A percentile compares a stretch with the other conserved stretches of the same genome.
phyloP scores from a whole-genome alignment of 164 flowering plant species.

The Hamamelis virginiana region DNA sequence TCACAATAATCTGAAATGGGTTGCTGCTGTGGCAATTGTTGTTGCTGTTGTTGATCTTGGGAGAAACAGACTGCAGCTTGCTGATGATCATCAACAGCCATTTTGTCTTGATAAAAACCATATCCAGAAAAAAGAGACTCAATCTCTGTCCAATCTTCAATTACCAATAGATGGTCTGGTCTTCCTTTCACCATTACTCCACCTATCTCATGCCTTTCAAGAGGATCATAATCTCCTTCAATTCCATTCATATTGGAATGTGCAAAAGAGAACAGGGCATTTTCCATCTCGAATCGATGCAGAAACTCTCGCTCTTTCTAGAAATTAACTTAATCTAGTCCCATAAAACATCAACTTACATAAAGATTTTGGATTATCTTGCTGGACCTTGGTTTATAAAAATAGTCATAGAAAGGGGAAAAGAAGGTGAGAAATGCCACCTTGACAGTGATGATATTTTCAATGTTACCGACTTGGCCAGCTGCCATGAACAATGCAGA shows the following conservation, averaged over 20 bases:
- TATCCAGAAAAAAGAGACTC: slow-evolving; percentile 5
- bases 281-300: slow-evolving; percentile 6
- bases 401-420: too few relatives aligned
- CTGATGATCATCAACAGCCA: too few relatives aligned
- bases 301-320: neutral
- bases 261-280: slow-evolving; percentile 11
- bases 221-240: neutral
- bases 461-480: too few relatives aligned
- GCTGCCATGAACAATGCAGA: too few relatives aligned
- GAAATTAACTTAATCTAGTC: neutral
- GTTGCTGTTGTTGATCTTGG: slow-evolving; percentile 3
- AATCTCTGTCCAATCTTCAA: slow-evolving; percentile 6
- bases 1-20: slow-evolving; percentile 4
- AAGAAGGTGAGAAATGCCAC: too few relatives aligned
- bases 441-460: too few relatives aligned
- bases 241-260: slow-evolving; percentile 12
- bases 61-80: neutral
- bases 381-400: too few relatives aligned
- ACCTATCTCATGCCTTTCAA: slow-evolving; percentile 8
- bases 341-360: neutral
- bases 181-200: neutral
- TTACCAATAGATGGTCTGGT: slow-evolving; percentile 1
- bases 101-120: neutral
- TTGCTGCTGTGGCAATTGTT: neutral
- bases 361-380: neutral